phyloP scores from a whole-genome alignment of 306 rosid genomes.

The Lupinus albus region DNA sequence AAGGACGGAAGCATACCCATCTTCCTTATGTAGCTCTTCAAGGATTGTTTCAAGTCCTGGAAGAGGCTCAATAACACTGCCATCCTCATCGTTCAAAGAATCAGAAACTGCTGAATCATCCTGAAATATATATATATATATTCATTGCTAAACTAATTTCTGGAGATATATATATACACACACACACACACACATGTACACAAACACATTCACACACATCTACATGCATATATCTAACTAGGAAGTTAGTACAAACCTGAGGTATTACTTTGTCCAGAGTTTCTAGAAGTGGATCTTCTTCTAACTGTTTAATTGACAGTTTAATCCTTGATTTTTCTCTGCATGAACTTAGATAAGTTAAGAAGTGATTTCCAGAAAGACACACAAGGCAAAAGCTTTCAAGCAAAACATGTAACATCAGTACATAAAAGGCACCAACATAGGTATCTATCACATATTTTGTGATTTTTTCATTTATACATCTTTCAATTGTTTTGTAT shows the following conservation, averaged over 20 bases:
- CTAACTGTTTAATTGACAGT: conserved; percentile 81
- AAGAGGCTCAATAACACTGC: conserved; percentile 69
- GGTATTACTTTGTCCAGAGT: conserved; percentile 95
- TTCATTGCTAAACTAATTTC: conserved; percentile 1
- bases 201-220: background rate
- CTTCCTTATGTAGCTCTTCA: conserved; percentile 71
- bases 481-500: too few species aligned
- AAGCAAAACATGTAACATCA: conserved; percentile 16
- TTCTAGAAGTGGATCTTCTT: conserved; percentile 95
- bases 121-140: conserved; percentile 51
- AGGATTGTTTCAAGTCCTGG: conserved; percentile 89
- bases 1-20: conserved; percentile 62
- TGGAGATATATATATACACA: background rate
- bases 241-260: conserved; percentile 62
- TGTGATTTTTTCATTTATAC: too few species aligned
- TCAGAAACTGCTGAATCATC: conserved; percentile 50
- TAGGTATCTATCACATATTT: background rate
- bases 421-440: conserved; percentile 10
- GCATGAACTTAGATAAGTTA: conserved; percentile 31
- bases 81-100: conserved; percentile 40
- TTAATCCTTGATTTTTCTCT: conserved; percentile 47
- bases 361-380: conserved; percentile 1
- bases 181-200: background rate
- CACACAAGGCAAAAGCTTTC: background rate
- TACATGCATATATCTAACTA: too few species aligned